Base-by-base conservation (phyloP, 768 basidiomycete genomes). In the Panus rudis region DNA sequence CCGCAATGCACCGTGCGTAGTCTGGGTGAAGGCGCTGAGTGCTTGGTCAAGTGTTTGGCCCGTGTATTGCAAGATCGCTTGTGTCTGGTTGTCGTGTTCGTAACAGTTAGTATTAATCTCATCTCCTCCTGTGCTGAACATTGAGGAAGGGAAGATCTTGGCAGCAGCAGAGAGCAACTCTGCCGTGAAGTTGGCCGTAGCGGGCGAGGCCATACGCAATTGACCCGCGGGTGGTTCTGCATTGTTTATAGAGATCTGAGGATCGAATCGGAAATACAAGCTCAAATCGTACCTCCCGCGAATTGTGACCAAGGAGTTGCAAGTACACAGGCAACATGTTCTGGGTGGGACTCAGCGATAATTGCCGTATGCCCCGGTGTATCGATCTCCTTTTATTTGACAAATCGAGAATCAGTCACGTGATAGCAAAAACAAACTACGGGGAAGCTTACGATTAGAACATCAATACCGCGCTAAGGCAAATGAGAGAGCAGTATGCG, bases 141-240 rank as follows among this genome's bases (percentile, higher is more conserved):
- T 60, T 13, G 45, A 52, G 20, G 65, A 61, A 1, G 63, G 59
- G 40, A 66, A 58, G 30, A 64, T 26, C 21, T 48, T 49, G 2
- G 59, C 42, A 22, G 60, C 59, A 7, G 60, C 57, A 1, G 39
- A 42, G 48, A 73, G 55, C 6, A 75, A 49, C 10, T 53, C 46
- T 19, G 54, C 40, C 11, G 66, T 61, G 47, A 66, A 73, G 4
- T 55, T 48, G 24, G 59, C 53, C 4, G 64, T 65, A 1, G 46
- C 54, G 4, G 57, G 37, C 22, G 62, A 51, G 1, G 67, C 63
- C 48, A 75, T 60, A 10, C 69, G 67, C 3, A 75, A 63, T 50
- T 75, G 73, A 7, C 75, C 75, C 0, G 75, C 62, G 2, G 73
- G 73, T 4, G 75, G 75, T 46, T 75, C 70, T 56, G 45, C 2